Evolutionary conservation across 1,284 basidiomycete species (phyloP).

Genomic region (Fomes fomentarius): DNA sequence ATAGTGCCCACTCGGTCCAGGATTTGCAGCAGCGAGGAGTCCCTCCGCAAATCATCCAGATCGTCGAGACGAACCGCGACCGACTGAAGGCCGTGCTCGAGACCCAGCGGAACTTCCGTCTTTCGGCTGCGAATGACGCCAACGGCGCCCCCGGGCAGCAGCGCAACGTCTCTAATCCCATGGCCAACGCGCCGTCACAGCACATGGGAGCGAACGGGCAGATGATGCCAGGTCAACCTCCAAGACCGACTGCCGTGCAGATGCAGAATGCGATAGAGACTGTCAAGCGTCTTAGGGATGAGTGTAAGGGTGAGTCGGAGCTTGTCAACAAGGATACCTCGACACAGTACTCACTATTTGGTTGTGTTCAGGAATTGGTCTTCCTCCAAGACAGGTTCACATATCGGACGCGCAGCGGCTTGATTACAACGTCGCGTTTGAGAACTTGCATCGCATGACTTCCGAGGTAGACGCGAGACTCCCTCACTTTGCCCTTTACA

Average conservation of each 20-base stretch:
- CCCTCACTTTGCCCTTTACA: conserved; percentile 45
- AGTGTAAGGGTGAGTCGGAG: conserved; percentile 17
- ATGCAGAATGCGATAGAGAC: conserved; percentile 33
- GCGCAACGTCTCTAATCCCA: conserved; percentile 4
- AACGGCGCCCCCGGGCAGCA: too few relatives aligned
- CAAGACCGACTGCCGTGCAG: conserved; percentile 34
- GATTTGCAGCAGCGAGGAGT: conserved; percentile 58
- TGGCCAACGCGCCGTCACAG: conserved; percentile 1
- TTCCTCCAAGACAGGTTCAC: not conserved
- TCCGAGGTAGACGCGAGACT: conserved; percentile 53
- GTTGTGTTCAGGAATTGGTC: not conserved
- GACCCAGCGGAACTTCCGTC: conserved; percentile 44
- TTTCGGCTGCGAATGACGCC: conserved; percentile 18
- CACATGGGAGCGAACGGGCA: not conserved
- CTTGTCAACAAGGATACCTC: too few relatives aligned
- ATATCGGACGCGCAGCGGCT: conserved; percentile 54
- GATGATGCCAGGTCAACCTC: too few relatives aligned
- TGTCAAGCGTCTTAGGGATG: conserved; percentile 37
- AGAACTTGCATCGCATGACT: conserved; percentile 46
- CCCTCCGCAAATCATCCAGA: conserved; percentile 52
- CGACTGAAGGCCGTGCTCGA: conserved; percentile 44
- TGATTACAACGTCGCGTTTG: conserved; percentile 54
- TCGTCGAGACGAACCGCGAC: conserved; percentile 60
- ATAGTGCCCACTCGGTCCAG: conserved; percentile 45
- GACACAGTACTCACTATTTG: too few relatives aligned